phyloP scores from a whole-genome alignment of 805 yeast species.

The Ogataea degrootiae region DNA sequence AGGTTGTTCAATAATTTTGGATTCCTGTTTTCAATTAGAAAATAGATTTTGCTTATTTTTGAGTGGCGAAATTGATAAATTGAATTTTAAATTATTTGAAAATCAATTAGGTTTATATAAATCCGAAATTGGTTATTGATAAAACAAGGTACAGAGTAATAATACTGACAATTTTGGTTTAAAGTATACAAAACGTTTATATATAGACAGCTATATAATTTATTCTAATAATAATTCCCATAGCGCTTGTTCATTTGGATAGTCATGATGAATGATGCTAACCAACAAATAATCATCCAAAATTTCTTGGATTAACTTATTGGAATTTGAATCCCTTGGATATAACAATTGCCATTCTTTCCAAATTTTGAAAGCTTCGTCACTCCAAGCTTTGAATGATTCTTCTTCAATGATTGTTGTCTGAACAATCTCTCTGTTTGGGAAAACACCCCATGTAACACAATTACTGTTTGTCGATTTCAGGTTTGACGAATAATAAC shows the following conservation, averaged over 20 bases:
- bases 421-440: constrained; percentile 82
- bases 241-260: constrained; percentile 61
- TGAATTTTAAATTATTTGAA: constrained; percentile 23
- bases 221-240: constrained; percentile 59
- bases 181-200: not conserved
- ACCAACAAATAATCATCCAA: constrained; percentile 66
- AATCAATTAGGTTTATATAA: constrained; percentile 37
- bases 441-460: constrained; percentile 98
- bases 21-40: constrained; percentile 36
- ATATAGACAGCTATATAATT: not conserved
- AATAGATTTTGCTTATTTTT: constrained; percentile 17
- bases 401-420: constrained; percentile 90
- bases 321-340: constrained; percentile 50
- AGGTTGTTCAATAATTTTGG: constrained; percentile 44
- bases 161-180: not conserved
- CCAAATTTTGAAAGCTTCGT: constrained; percentile 91
- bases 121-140: constrained; percentile 21
- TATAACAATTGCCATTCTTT: constrained; percentile 86
- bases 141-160: not conserved
- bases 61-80: constrained; percentile 26
- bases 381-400: constrained; percentile 93
- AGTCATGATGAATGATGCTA: constrained; percentile 86
- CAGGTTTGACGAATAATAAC: constrained; percentile 58
- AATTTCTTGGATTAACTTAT: constrained; percentile 55
- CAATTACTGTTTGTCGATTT: constrained; percentile 59